These are phyloP conservation scores for Nannizziopsis barbatae DNA, from an alignment of 2,329 filamentous ascomycete species.

Conservation along the genomic window DNA sequence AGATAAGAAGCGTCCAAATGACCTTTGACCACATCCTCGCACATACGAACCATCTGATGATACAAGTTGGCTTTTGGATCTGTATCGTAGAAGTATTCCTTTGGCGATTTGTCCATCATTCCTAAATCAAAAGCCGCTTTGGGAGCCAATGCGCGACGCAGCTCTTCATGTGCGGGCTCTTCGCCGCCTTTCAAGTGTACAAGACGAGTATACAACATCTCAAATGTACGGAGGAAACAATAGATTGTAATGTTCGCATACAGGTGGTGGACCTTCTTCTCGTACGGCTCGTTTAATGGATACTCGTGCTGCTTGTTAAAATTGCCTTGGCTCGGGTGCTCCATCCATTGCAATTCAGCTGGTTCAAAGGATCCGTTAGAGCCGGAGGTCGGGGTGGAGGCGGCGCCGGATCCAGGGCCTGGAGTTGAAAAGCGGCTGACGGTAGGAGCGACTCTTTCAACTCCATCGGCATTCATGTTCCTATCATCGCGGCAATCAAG, in stretches of 20 bases:
- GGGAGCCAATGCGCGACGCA: slow-evolving; percentile 58
- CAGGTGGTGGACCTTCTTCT: slow-evolving; percentile 71
- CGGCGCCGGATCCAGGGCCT: slow-evolving; percentile 51
- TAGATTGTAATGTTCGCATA: slow-evolving; percentile 87
- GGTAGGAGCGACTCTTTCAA: slow-evolving; percentile 61
- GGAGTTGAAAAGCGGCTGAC: slow-evolving; percentile 83
- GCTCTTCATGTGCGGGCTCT: slow-evolving; percentile 59
- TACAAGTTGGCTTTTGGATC: slow-evolving; percentile 63
- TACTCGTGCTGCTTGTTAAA: slow-evolving; percentile 49
- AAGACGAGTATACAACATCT: slow-evolving; percentile 78
- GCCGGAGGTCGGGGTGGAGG: slow-evolving; percentile 25
- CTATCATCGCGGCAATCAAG: slow-evolving; percentile 68
- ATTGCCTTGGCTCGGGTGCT: slow-evolving; percentile 47
- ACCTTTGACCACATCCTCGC: slow-evolving; percentile 73
- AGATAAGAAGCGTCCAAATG: slow-evolving; percentile 73
- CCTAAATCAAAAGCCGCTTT: slow-evolving; percentile 78
- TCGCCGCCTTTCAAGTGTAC: slow-evolving; percentile 72
- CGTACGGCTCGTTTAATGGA: slow-evolving; percentile 67
- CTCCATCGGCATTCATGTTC: slow-evolving; percentile 57
- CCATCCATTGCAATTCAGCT: slow-evolving; percentile 46
- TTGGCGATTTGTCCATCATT: slow-evolving; percentile 64
- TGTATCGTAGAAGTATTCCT: slow-evolving; percentile 62
- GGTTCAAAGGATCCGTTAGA: slow-evolving; percentile 40
- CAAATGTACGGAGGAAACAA: slow-evolving; percentile 88
- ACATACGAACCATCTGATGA: slow-evolving; percentile 69